Base-by-base conservation (phyloP, 129 eudicot species). In the Mikania micrantha region DNA sequence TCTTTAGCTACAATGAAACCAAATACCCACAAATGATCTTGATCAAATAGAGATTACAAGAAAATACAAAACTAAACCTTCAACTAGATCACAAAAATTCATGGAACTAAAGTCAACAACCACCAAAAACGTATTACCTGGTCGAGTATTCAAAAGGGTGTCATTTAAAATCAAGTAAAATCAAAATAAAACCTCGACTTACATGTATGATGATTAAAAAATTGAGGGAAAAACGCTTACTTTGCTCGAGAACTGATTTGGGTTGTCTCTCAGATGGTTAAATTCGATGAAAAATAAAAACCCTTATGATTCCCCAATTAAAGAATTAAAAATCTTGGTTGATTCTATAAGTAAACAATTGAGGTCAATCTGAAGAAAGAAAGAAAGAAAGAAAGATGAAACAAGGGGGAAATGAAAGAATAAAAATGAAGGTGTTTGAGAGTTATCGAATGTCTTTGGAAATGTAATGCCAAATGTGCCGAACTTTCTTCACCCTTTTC, bases 341-440 rank as follows among this genome's bases (percentile, higher is more conserved):
- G 80, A 16, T 59, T 63, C 21, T 74, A 17, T 74, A 4, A 69
- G 35, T 73, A 78, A 67, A 73, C 15, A 67, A 71, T 47, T 44
- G 21, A 48, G 49, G 73, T 63, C 72, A 68, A 76, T 68, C 64
- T 7, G 50, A 60, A 36, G 66, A 72, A 38, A 74, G 29, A 67
- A 67, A 69, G 68, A 67, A 49, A 49, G 70, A 66, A 7, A 24
- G 28, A 39, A 34, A 29, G 35, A 16, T 16, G 27, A 22, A 39
- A 4, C 48, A 53, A 38, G 22, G 68, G 47, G 59, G 48, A 64
- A 54, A 42, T 22, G 29, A 49, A 56, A 39, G 58, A 61, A 66
- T 3, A 61, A 77, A 68, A 73, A 38, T 35, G 63, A 71, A 74
- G 78, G 59, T 17, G 74, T 85, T 82, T 69, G 80, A 85, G 86